These are phyloP conservation scores for Fomitopsis serialis DNA, from an alignment of 768 basidiomycete species.

Conservation along the genomic window DNA sequence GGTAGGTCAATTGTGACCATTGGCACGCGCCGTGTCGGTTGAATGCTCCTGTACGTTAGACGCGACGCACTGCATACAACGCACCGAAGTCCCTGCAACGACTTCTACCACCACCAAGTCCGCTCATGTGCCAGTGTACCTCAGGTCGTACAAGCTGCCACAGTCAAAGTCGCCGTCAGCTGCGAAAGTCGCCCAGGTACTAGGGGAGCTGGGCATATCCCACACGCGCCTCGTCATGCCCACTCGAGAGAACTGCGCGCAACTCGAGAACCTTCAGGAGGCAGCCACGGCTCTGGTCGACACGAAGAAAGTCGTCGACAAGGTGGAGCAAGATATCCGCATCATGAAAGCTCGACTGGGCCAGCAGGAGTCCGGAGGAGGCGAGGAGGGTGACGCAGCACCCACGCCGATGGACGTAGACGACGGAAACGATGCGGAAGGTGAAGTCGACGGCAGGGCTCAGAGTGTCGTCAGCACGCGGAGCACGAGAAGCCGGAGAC, in stretches of 20 bases:
- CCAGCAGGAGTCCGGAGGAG: constrained; percentile 24
- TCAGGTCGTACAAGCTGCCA: constrained; percentile 86
- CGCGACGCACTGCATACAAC: constrained; percentile 65
- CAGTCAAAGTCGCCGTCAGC: constrained; percentile 68
- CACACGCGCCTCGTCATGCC: constrained; percentile 88
- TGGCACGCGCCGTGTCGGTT: neutral
- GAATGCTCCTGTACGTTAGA: constrained; percentile 35
- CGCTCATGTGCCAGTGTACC: constrained; percentile 71
- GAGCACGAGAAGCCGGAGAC: constrained; percentile 47
- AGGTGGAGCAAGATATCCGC: constrained; percentile 80
- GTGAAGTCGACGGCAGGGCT: constrained; percentile 47
- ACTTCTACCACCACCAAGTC: constrained; percentile 60
- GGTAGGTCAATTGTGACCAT: constrained; percentile 34
- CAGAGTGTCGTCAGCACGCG: constrained; percentile 49
- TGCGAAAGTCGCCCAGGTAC: constrained; percentile 70
- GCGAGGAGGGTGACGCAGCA: constrained; percentile 33
- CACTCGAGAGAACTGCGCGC: constrained; percentile 72
- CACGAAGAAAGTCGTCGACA: constrained; percentile 82
- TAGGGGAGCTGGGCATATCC: constrained; percentile 72
- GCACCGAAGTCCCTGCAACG: constrained; percentile 50
- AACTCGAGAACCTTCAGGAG: constrained; percentile 69
- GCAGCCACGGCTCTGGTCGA: constrained; percentile 76
- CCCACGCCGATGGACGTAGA: constrained; percentile 49
- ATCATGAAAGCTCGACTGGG: constrained; percentile 55
- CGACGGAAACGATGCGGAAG: constrained; percentile 27